Conservation (phyloP, 2,329 filamentous ascomycete species). For the Venturia carpophila region DNA sequence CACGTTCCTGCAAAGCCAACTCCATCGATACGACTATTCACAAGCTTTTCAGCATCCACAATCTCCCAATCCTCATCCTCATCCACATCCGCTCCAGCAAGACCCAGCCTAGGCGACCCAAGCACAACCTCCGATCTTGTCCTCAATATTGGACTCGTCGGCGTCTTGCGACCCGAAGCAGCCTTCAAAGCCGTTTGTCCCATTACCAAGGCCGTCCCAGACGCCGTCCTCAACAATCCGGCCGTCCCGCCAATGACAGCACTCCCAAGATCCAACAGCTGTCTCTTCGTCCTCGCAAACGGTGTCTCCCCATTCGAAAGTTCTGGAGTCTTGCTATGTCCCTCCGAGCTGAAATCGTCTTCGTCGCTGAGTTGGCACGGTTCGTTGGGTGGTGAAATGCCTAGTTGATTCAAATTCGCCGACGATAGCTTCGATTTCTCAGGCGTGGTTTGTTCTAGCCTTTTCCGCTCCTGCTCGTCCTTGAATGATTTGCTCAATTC, state of each 20-base stretch:
- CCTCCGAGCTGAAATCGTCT: not conserved
- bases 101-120: not conserved
- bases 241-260: not conserved
- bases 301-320: not conserved
- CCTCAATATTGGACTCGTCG: not conserved
- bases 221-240: not conserved
- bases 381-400: not conserved
- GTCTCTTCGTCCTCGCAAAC: not conserved
- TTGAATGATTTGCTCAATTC: not conserved
- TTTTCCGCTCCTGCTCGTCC: not conserved
- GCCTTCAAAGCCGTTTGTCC: not conserved
- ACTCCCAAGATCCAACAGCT: not conserved
- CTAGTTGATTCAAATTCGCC: not conserved
- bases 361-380: not conserved
- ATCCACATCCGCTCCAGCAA: not conserved
- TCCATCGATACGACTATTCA: not conserved
- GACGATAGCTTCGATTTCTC: not conserved
- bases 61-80: not conserved
- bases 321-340: not conserved
- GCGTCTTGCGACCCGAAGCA: not conserved
- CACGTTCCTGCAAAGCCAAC: not conserved
- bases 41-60: not conserved
- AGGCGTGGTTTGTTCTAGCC: not conserved
- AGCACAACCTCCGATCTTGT: not conserved
- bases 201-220: not conserved